Evolutionary conservation across 192 early-diverging fungal species (phyloP).

Genomic region (Coemansia pectinata): DNA sequence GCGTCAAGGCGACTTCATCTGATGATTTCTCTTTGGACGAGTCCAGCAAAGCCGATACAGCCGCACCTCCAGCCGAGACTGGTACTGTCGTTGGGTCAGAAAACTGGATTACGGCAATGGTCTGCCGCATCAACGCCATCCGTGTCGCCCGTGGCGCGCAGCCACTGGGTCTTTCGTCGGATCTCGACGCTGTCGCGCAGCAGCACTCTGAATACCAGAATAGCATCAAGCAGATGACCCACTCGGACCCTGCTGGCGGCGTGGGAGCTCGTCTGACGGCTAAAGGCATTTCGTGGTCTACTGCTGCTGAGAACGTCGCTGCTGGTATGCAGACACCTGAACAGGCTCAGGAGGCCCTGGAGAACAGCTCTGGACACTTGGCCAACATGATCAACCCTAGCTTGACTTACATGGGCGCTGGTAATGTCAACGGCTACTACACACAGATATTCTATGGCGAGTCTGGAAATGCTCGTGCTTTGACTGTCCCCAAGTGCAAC

Average conservation of each 20-base stretch:
- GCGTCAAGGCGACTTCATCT: neutral
- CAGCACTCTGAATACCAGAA: constrained; percentile 52
- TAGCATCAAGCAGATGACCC: constrained; percentile 51
- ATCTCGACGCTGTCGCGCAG: constrained; percentile 35
- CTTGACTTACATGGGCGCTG: constrained; percentile 53
- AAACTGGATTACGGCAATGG: constrained; percentile 45
- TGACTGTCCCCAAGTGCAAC: constrained; percentile 43
- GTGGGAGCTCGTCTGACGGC: constrained; percentile 39
- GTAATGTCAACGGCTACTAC: constrained; percentile 43
- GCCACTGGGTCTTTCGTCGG: constrained; percentile 34
- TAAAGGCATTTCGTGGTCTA: constrained; percentile 25
- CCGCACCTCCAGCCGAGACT: constrained; percentile 12
- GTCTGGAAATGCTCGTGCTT: constrained; percentile 14
- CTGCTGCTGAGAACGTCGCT: constrained; percentile 57
- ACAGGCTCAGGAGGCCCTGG: constrained; percentile 43
- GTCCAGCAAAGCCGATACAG: neutral
- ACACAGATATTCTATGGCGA: constrained; percentile 55
- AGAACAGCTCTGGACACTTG: constrained; percentile 55
- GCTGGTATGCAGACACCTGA: constrained; percentile 33
- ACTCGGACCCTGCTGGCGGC: constrained; percentile 40
- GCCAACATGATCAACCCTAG: constrained; percentile 55
- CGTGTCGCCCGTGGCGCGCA: constrained; percentile 27
- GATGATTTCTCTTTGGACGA: neutral
- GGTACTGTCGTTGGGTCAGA: constrained; percentile 10
- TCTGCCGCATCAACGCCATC: constrained; percentile 43